Evolutionary conservation across 176 grass and related monocot species (phyloP).

Genomic region (Hsuehochloa calcarea): DNA sequence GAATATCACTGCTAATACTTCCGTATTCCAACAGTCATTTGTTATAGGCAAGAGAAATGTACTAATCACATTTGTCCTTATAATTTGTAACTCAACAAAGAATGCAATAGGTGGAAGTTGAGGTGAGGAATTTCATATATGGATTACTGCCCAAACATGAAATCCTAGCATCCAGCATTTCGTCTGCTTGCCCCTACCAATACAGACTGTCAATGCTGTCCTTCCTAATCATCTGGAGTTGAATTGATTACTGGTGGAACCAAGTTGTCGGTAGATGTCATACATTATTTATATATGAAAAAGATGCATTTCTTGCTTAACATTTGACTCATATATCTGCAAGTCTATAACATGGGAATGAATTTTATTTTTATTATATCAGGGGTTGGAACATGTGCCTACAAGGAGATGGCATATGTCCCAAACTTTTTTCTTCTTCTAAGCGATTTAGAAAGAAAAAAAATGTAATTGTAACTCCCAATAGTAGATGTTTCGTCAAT

Average conservation of each 20-base stretch:
- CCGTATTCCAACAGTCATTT: neutral
- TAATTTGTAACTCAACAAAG: neutral
- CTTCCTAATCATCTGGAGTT: neutral
- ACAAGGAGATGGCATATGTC: neutral
- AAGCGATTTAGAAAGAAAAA: neutral
- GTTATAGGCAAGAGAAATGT: neutral
- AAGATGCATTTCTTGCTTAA: neutral
- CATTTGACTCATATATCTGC: too few relatives aligned
- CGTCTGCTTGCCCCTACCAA: neutral
- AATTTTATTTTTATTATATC: neutral
- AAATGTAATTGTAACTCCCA: too few relatives aligned
- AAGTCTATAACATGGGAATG: too few relatives aligned
- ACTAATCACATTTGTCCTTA: neutral
- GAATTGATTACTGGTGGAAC: neutral
- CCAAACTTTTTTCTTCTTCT: neutral
- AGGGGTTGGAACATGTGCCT: neutral
- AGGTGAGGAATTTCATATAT: neutral
- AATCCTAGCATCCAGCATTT: neutral
- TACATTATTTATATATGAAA: constrained; percentile 1
- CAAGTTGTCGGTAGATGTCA: neutral
- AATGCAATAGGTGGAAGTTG: neutral
- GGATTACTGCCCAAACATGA: neutral
- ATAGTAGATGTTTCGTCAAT: too few relatives aligned
- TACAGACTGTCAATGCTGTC: neutral
- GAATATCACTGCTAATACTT: neutral